Base-by-base conservation (phyloP, 176 grass and related monocot genomes). In the Aegilops sharonensis region DNA sequence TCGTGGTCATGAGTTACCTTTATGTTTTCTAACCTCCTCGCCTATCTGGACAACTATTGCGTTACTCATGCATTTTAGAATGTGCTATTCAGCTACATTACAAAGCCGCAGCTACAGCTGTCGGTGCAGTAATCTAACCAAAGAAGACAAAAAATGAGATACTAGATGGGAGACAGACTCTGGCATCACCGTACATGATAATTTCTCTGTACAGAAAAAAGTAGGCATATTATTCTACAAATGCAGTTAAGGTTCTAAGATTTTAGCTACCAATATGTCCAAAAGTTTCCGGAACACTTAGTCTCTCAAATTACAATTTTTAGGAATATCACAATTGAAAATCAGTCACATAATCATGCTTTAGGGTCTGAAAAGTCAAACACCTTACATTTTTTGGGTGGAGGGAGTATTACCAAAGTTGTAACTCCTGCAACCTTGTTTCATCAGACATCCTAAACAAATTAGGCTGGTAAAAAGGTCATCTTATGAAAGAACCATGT, bases 401-500 rank as follows among this genome's bases (percentile, higher is more conserved):
- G 56, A 64, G 8, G 66, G 17, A 75, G 12, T 27, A 18, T 52
- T 31, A 75, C 1, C 42, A 75, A 52, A 50, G 72, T 75, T 75
- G 42, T 17, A 14, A 50, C 3, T 36, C 17, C 18, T 52, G 25
- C 40, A 75, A 45, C 72, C 40, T 48, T 50, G 42, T 17, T 43
- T 75, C 72, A 25, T 75, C 72, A 25, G 43, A 75, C 8, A 52
- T 20, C 12, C n/a, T 73, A n/a, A 30, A 25, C 43, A 27, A 15
- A 17, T 13, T 17, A 47, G 42, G 24, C 13, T 29, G 6, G 14
- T 75, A 27, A 75, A 75, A 75, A 24, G 43, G 23, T 42, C 25
- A 18, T 75, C 72, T 48, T 75, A 30, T 29, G 24, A 75, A 75
- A 75, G 42, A 75, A 75, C 72, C 23, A 72, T 72, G 23, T 48